Percentiles rank a stretch among this genome's conserved stretches.
Evolutionary conservation across 495 filamentous ascomycete species (phyloP).

Genomic region (Daldinia loculata): DNA sequence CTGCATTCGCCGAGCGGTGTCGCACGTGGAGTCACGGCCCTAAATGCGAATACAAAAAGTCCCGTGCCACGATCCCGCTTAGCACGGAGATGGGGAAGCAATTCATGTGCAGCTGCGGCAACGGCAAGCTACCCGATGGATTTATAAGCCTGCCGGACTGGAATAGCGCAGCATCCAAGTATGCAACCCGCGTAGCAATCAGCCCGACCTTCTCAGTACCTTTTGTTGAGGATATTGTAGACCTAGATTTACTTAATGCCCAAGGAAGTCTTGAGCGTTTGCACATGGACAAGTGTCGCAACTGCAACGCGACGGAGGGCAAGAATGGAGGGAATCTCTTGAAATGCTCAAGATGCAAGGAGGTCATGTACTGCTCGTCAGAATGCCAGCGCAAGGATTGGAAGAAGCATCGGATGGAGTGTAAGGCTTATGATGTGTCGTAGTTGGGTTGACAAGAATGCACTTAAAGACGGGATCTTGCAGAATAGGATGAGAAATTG

Average conservation of each 20-base stretch:
- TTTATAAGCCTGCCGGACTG: slow-evolving; percentile 48
- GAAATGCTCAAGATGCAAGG: slow-evolving; percentile 44
- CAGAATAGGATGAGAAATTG: background rate
- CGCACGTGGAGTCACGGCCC: slow-evolving; percentile 60
- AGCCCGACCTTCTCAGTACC: slow-evolving; percentile 46
- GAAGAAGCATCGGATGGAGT: slow-evolving; percentile 51
- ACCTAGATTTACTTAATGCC: slow-evolving; percentile 16
- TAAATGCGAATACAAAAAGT: slow-evolving; percentile 58
- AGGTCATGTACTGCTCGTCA: slow-evolving; percentile 46
- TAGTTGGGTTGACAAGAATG: background rate
- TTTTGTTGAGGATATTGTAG: slow-evolving; percentile 45
- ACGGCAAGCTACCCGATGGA: slow-evolving; percentile 43
- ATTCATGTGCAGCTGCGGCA: slow-evolving; percentile 51
- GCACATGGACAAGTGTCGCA: slow-evolving; percentile 35
- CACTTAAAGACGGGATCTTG: background rate
- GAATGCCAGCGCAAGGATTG: slow-evolving; percentile 53
- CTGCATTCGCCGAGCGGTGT: slow-evolving; percentile 63
- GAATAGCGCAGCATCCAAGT: slow-evolving; percentile 32
- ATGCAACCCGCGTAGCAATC: slow-evolving; percentile 50
- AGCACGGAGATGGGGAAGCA: slow-evolving; percentile 37
- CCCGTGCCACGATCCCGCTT: slow-evolving; percentile 41
- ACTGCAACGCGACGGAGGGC: slow-evolving; percentile 40
- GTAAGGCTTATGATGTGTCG: slow-evolving; percentile 18
- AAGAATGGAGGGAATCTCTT: slow-evolving; percentile 36
- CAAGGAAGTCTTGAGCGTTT: background rate